Percentiles rank a stretch among this genome's conserved stretches.
Evolutionary conservation across 2,329 filamentous ascomycete genomes (phyloP).

Genomic region (Ilyonectria mors-panacis): DNA sequence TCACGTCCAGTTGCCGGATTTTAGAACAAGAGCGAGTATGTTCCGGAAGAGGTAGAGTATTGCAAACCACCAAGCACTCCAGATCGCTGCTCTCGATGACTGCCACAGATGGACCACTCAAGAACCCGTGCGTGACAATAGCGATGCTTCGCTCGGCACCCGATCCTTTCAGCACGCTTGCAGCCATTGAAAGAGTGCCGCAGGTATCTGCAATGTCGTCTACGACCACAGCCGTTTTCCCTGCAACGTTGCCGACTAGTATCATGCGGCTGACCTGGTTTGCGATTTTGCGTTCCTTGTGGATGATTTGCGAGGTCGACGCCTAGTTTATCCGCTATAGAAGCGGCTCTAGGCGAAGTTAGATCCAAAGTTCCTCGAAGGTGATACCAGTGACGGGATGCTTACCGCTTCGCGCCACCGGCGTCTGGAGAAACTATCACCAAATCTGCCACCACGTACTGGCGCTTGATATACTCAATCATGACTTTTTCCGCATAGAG

Average conservation of each 20-base stretch:
- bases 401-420: conserved; percentile 92
- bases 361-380: too few relatives aligned
- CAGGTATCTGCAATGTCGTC: conserved; percentile 98
- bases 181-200: conserved; percentile 85
- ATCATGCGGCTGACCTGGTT: conserved; percentile 92
- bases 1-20: background rate
- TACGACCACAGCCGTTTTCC: conserved; percentile 92
- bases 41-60: conserved; percentile 8
- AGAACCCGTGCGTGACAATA: conserved; percentile 92
- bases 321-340: conserved; percentile 86
- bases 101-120: conserved; percentile 70
- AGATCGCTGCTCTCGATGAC: conserved; percentile 14
- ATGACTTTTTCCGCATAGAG: conserved; percentile 94
- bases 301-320: conserved; percentile 91
- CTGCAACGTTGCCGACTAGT: conserved; percentile 89
- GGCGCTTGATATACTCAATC: conserved; percentile 88
- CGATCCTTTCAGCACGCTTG: conserved; percentile 86
- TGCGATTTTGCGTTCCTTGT: conserved; percentile 88
- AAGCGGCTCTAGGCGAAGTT: too few relatives aligned
- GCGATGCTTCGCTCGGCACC: conserved; percentile 89
- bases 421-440: conserved; percentile 96
- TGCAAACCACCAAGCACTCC: conserved; percentile 6
- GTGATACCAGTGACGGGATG: conserved; percentile 66
- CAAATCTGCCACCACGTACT: conserved; percentile 82
- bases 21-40: background rate